phyloP scores from a whole-genome alignment of 2,329 filamentous ascomycete species.

The Epichloe gansuensis region DNA sequence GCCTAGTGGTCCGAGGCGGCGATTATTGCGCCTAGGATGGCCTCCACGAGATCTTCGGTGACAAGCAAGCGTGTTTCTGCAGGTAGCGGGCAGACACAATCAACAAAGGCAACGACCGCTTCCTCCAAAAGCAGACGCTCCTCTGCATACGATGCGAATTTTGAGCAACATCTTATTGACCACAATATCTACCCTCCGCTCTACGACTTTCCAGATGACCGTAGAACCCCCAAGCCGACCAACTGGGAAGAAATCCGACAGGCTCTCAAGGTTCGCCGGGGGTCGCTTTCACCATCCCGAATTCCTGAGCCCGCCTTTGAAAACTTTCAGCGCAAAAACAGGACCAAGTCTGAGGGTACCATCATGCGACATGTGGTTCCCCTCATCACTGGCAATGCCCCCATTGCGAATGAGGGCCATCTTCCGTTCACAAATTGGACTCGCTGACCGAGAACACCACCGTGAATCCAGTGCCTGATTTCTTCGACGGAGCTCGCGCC shows the following conservation, averaged over 20 bases:
- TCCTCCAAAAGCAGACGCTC: not conserved
- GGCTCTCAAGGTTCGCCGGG: not conserved
- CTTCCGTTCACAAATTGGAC: conserved; percentile 14
- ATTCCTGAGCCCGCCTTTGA: conserved; percentile 19
- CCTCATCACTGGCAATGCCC: not conserved
- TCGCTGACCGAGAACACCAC: conserved; percentile 20
- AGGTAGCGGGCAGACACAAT: no score
- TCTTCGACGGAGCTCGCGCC: conserved; percentile 20
- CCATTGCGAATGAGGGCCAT: conserved; percentile 1
- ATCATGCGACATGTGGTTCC: conserved; percentile 19
- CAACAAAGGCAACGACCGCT: not conserved
- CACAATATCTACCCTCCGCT: not conserved
- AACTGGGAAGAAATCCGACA: not conserved
- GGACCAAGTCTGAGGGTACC: conserved; percentile 22
- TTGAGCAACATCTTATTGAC: conserved; percentile 1
- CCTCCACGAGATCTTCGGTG: no score
- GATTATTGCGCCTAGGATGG: not conserved
- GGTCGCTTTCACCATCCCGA: conserved; percentile 1
- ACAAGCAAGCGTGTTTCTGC: no score
- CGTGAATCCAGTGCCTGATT: conserved; percentile 21
- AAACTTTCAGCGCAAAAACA: conserved; percentile 16
- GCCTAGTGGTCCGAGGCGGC: not conserved
- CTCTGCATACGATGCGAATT: conserved; percentile 4
- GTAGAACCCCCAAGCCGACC: not conserved
- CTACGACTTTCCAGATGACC: not conserved